phyloP scores from a whole-genome alignment of 306 rosid genomes.

The Casuarina equisetifolia region DNA sequence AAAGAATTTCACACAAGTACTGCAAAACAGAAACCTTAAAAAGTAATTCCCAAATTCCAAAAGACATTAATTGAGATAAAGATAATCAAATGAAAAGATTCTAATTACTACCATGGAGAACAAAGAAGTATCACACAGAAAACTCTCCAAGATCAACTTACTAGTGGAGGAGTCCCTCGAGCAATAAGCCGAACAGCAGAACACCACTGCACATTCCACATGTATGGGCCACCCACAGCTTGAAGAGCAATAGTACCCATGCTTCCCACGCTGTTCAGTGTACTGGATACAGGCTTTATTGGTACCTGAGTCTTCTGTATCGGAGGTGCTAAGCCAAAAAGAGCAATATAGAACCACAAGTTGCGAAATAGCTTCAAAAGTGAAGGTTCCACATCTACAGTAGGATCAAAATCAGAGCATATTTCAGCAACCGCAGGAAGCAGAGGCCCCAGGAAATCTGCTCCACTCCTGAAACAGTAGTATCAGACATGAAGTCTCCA shows the following conservation, averaged over 20 bases:
- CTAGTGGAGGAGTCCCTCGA: conserved; percentile 98
- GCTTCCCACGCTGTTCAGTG: conserved; percentile 86
- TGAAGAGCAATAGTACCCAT: conserved; percentile 77
- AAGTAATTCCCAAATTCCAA: background rate
- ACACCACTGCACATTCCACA: conserved; percentile 92
- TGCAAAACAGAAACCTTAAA: background rate
- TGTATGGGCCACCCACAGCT: conserved; percentile 94
- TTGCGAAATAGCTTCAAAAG: conserved; percentile 92
- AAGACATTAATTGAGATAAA: background rate
- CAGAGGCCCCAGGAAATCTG: conserved; percentile 93
- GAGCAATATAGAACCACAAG: conserved; percentile 96
- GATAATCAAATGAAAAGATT: background rate
- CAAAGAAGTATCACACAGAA: background rate
- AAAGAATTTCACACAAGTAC: background rate
- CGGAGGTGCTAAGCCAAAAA: conserved; percentile 98
- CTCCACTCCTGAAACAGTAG: conserved; percentile 86
- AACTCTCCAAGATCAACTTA: conserved; percentile 44
- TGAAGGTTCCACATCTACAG: conserved; percentile 83
- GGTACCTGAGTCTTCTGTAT: conserved; percentile 64
- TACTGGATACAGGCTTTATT: conserved; percentile 65
- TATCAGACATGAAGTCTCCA: conserved; percentile 42
- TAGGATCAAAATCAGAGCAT: conserved; percentile 94
- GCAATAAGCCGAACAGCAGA: conserved; percentile 86
- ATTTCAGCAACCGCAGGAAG: conserved; percentile 98
- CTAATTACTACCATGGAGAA: background rate